phyloP scores from a whole-genome alignment of 1,139 yeast genomes.

The Yamadazyma diospyri region DNA sequence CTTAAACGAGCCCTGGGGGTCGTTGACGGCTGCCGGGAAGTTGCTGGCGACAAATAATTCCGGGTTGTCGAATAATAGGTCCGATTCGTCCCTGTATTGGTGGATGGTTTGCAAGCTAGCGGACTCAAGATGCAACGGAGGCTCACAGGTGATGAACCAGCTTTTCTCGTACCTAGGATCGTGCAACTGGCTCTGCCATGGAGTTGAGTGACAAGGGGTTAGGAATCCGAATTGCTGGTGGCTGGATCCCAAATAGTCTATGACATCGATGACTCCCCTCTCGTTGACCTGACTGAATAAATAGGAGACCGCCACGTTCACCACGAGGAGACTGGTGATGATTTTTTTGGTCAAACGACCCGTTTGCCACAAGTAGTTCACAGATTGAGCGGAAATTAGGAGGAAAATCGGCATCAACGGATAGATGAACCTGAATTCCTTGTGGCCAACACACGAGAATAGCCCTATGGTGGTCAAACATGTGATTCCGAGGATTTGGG shows the following conservation, averaged over 20 bases:
- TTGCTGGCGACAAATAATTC: conserved; percentile 36
- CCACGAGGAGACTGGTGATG: conserved; percentile 18
- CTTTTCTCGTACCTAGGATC: conserved; percentile 37
- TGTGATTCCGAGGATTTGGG: conserved; percentile 21
- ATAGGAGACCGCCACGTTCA: conserved; percentile 44
- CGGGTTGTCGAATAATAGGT: conserved; percentile 72
- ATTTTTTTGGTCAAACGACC: conserved; percentile 6
- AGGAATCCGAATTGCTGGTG: conserved; percentile 60
- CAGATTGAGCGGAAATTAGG: conserved; percentile 14
- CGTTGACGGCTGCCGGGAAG: conserved; percentile 12
- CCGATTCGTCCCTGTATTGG: conserved; percentile 80
- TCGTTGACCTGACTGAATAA: conserved; percentile 71
- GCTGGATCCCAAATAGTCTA: conserved; percentile 42
- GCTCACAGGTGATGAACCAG: conserved; percentile 91
- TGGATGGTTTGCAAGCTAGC: conserved; percentile 24
- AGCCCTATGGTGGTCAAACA: conserved; percentile 41
- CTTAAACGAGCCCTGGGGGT: conserved; percentile 13
- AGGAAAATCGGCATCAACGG: conserved; percentile 78
- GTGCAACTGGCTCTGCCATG: conserved; percentile 87
- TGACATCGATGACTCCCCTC: conserved; percentile 75
- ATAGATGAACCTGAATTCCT: conserved; percentile 88
- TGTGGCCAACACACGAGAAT: conserved; percentile 72
- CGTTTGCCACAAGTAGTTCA: conserved; percentile 7
- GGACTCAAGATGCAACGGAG: conserved; percentile 56
- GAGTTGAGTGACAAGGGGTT: conserved; percentile 97